Base-by-base conservation (phyloP, 805 yeast genomes). In the Pichia cabralensis region DNA sequence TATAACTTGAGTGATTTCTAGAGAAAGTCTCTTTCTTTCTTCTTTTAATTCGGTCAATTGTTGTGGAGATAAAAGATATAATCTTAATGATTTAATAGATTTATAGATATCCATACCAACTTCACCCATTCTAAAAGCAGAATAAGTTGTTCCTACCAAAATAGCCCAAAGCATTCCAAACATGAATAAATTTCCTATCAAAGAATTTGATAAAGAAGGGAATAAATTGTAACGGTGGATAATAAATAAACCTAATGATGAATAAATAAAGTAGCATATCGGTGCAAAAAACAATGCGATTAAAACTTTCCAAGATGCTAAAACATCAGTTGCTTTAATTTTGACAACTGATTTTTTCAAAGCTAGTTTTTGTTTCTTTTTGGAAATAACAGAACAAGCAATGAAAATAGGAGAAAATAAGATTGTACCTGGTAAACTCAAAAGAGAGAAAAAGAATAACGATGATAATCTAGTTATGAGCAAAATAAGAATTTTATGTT, bases 261-360 rank as follows among this genome's bases (percentile, higher is more conserved):
- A 88, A 58, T 92, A 92, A 38, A 78, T 59, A 28, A 77, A 71
- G 60, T 89, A 89, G 23, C 89, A 63, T 14, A 81, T 55, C 0
- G 98, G 98, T 0, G 96, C 92, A 30, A 82, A 61, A 12, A 84
- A 92, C 68, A 89, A 67, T 12, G 92, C 82, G 32, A 89, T 82
- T 39, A 89, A 62, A 19, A 89, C 78, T 57, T 89, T 89, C 98
- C 98, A 89, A 2, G 97, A 85, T 0, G 95, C 97, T 34, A 92
- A 68, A 10, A 89, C 96, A 54, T 89, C 98, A 35, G 76, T 80
- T 10, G 94, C 98, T 46, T 74, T 77, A 40, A 89, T 76, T 54
- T 89, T 89, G 13, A 89, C 98, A 1, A 80, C 65, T 0, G 96
- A 86, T n/a, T 68, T 71, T 12, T 84, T 85, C 40, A 89, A 65